Base-by-base conservation (phyloP, 257 asterid species). In the Jacaranda mimosifolia region DNA sequence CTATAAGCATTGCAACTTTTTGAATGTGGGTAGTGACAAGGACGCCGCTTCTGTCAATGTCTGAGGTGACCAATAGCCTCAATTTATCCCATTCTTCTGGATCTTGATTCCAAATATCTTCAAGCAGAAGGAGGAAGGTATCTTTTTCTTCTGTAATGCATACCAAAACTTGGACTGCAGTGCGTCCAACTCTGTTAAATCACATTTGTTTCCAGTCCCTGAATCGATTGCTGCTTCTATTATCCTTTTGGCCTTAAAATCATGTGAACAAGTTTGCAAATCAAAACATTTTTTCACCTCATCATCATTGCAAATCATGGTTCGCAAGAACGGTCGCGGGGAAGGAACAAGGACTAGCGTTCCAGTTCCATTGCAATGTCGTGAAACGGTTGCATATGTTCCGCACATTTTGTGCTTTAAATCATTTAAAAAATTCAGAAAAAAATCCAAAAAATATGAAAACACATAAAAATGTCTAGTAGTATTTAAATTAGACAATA, bases 111-210 rank as follows among this genome's bases (percentile, higher is more conserved):
- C 86, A 82, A 13, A 78, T 80, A 46, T 82, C 86, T 46, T 82
- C 86, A 14, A 82, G 82, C 64, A 82, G 80, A 17, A 82, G 78
- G 35, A 82, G 82, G 78, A 42, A 82, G 79, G 55, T 40, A 74
- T 48, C 49, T 63, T 74, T 18, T 57, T 82, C 43, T 70, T 35
- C 46, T 78, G 43, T 35, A 82, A 40, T 60, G 51, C 51, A 15
- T 80, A 36, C 80, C 75, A 68, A n/a, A 80, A 17, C 32, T 26
- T 26, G 2, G 32, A 2, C 32, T 26, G 32, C 32, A 26, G 32
- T 26, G 32, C 32, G 32, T 26, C 32, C 32, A 26, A 26, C 32
- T 26, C 32, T 26, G 32, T 26, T 26, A 26, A 26, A 26, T 26
- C 32, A 26, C 32, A 26, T 26, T 26, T 26, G 32, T 26, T 26